Evolutionary conservation across 345 rosid genomes (phyloP), one percentile per base, ranked within the genome.

Genomic region (Turnera subulata): DNA sequence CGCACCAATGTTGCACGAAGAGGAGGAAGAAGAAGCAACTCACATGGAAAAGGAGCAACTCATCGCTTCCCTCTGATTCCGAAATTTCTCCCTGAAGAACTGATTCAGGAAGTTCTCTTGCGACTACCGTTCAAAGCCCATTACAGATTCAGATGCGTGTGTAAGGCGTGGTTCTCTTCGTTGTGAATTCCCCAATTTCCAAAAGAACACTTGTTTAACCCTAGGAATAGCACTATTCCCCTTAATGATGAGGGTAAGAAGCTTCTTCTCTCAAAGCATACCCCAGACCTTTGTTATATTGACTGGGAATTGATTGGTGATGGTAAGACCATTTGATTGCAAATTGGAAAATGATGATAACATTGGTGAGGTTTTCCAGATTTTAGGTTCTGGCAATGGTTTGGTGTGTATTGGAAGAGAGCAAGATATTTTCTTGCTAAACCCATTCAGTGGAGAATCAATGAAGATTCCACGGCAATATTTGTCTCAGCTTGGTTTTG

Each of bases 361-460:
- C 4, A 20, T 11, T 53, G 47, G 22, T 37, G 54, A 74, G 55
- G 46, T 1, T 65, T 51, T 75, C 24, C 72, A 75, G 32, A 46
- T 77, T 8, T 24, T 70, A 11, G 85, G 80, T 33, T 80, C 85
- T 58, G 69, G 74, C 9, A 56, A 77, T 38, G 85, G 82, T 11
- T 67, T 80, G 53, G 58, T 77, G 20, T 80, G 82, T 47, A 72
- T 77, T 9, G 72, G 76, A 32, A 69, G 72, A 0, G 53, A 64
- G 2, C 72, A 61, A 53, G 61, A 47, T 7, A 57, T 66, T n/a
- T 74, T 63, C 64, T 67, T 80, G 67, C 72, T 72, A 38, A 80
- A 77, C 37, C 85, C 80, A 23, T 66, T 76, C 57, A 80, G 72
- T 7, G 65, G 68, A 58, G 82, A 74, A 39, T 77, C 72, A 15